Evolutionary conservation across 1,139 yeast species (phyloP), one percentile per base, ranked within the genome.

Genomic region (Blastobotrys proliferans): DNA sequence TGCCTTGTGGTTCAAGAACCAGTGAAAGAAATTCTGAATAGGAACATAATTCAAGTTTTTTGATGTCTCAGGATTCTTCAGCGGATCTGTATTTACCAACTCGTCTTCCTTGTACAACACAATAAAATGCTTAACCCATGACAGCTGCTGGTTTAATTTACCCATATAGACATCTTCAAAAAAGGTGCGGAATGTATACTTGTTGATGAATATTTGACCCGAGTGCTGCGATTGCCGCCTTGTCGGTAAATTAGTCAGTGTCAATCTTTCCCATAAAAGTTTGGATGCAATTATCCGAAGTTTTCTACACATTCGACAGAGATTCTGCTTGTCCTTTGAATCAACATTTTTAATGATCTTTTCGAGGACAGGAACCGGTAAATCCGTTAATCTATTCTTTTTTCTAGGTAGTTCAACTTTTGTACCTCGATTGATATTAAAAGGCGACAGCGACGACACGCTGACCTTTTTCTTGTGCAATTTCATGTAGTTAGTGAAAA

Each of bases 11-110:
- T 24, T 25, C 19, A 41, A 25, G 26, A 41, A 41, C 44, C 44
- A 41, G 25, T 36, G 36, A 24, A 41, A 35, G 25, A 41, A 41
- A 22, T 41, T 31, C 20, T 36, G 27, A n/a, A 41, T 22, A 4
- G 38, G 35, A 8, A 41, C 44, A 19, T 41, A 32, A 26, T 41
- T 41, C 27, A 41, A 33, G 27, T 31, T 35, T 18, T 28, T 19
- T 17, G 39, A 31, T 14, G 40, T 41, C 8, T 41, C 44, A n/a
- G 32, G 27, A 13, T 26, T 35, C 8, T 16, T 19, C 4, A 14
- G n/a, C 3, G 14, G 11, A 10, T 16, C 20, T 22, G 25, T 13
- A 9, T 31, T 16, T 9, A 35, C 31, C 30, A 28, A 20, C 22
- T 41, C 34, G 10, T 35, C 32, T 28, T 41, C 44, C 27, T 41